Evolutionary conservation across 768 basidiomycete species (phyloP).

Genomic region (Mycena belliarum): DNA sequence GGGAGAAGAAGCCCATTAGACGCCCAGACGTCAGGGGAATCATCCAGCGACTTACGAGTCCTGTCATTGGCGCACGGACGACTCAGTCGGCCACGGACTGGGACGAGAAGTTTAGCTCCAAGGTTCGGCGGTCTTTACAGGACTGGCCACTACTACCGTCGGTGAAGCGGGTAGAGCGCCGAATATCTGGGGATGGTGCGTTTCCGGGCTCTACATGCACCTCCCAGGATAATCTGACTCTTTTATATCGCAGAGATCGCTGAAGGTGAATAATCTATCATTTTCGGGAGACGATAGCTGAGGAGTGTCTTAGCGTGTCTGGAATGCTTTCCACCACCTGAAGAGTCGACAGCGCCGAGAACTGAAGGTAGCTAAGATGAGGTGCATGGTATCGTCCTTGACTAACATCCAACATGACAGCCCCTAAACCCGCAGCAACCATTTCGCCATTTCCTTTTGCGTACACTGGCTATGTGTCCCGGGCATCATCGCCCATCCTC

Average conservation of each 20-base stretch:
- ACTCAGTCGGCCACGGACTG: conserved; percentile 1
- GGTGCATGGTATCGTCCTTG: background rate
- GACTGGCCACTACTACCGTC: conserved; percentile 14
- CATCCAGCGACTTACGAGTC: conserved; percentile 3
- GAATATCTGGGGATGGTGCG: conserved; percentile 4
- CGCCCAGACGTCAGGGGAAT: conserved; percentile 9
- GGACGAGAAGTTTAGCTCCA: conserved; percentile 15
- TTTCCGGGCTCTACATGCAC: background rate
- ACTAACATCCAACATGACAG: background rate
- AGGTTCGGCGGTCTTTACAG: conserved; percentile 8
- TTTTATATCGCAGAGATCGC: background rate
- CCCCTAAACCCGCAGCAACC: background rate
- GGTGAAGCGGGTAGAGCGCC: conserved; percentile 1
- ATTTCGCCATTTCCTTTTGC: no score
- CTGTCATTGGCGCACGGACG: conserved; percentile 6
- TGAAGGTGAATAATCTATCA: background rate
- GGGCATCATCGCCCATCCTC: background rate
- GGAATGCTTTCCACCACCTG: background rate
- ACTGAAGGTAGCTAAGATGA: background rate
- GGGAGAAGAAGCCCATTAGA: background rate
- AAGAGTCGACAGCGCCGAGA: background rate
- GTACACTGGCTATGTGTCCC: no score
- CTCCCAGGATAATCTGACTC: background rate
- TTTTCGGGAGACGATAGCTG: background rate
- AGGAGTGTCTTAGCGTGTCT: background rate